Evolutionary conservation across 2,329 filamentous ascomycete genomes (phyloP), one percentile per base, ranked within the genome.

Genomic region (Cryphonectria japonica): DNA sequence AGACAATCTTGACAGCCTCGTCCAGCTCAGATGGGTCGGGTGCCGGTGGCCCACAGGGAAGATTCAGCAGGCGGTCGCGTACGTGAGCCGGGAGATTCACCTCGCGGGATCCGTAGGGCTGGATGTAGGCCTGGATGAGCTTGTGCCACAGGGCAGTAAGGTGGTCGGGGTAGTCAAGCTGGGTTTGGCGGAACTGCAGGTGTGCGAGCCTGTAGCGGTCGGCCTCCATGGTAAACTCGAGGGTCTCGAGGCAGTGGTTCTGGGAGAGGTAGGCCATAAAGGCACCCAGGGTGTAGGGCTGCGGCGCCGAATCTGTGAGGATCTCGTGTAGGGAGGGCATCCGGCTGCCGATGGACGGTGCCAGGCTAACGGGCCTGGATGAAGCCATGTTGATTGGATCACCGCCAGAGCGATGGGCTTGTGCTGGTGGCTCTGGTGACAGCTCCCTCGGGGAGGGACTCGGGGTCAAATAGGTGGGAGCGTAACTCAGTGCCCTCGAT

Each of bases 221-320:
- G 32, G 95, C 93, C 79, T 98, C 96, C 86, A 98, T 92, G 57
- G 95, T 97, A 80, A 99, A 99, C 79, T 98, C 96, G 54, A 99
- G 85, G 1, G 95, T 98, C 81, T 99, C 96, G 74, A 98, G 85
- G 79, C 96, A 99, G 82, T 98, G 95, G 78, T 98, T 98, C 78
- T 97, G 95, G 0, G 95, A 98, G 4, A 98, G 87, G 78, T 97
- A 98, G 69, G 95, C 95, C 89, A 96, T 98, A 81, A 98, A 98
- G 43, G 95, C 95, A 72, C 90, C 91, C 11, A 98, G 85, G 0
- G 95, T 97, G 87, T 94, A 98, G 75, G 96, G 96, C 57, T 94
- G 91, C 11, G 93, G 90, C 50, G 96, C 93, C 61, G 88, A 89
- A 82, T 98, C 96, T 74, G 93, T 88, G 61, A 99, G 88, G 39